Base-by-base conservation (phyloP, 495 filamentous ascomycete genomes). In the Podospora sp. region DNA sequence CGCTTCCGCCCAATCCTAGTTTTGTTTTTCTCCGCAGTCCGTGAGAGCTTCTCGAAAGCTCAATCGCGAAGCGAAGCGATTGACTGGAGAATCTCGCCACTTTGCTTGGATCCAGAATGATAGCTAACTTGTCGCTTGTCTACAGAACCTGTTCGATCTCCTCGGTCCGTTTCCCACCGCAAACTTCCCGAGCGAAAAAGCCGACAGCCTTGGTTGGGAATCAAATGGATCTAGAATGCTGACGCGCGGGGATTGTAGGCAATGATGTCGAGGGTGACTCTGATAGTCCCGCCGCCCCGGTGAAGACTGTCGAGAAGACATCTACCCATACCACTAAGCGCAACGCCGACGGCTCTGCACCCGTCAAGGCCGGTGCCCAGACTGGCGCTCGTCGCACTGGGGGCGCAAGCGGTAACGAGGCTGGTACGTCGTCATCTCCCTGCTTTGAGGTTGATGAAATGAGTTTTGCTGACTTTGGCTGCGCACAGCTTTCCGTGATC, bases 251-350 rank as follows among this genome's bases (percentile, higher is more conserved):
- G 33, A 70, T 65, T 72, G 69, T 71, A 85, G 97, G 97, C 82
- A 92, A 96, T 80, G 89, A 91, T 77, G 92, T 93, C 78, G 89
- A 90, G 76, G 94, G 93, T 81, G 94, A 93, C 81, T 89, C 90
- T 72, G 90, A 91, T 79, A 85, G 86, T 75, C 88, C 91, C 71
- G 83, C 88, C 72, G 89, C 91, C 74, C 93, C 93, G 75, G 87
- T 91, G 57, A 91, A 91, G 84, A 90, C 92, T 72, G 83, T 94
- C 72, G 96, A 97, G 81, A 95, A 91, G 85, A 88, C 91, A 66
- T 82, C 85, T 63, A 83, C 87, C 69, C 89, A 93, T 75, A 83
- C 86, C 70, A 89, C 87, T 81, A 98, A 98, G 90, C 92, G 92
- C 81, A 96, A 97, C 82, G 89, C 86, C 77, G 87, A 90, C 76